phyloP scores from a whole-genome alignment of 345 rosid species.

The Angophora floribunda region DNA sequence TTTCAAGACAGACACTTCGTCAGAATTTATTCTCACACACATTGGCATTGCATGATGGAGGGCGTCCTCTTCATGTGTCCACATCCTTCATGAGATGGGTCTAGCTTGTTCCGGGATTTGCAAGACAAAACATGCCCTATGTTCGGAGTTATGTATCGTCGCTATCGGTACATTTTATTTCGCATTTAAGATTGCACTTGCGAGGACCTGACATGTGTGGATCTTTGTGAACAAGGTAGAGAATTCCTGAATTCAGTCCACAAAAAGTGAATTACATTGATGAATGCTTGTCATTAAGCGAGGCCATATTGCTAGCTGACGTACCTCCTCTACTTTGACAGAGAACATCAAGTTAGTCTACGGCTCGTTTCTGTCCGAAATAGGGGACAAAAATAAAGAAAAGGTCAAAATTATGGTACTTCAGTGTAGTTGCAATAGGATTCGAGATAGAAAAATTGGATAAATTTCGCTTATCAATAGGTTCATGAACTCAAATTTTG shows the following conservation, averaged over 20 bases:
- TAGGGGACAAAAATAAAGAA: not conserved
- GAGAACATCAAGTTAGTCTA: not conserved
- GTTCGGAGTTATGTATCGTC: not conserved
- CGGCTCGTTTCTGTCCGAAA: not conserved
- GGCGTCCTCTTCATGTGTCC: not conserved
- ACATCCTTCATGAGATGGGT: not conserved
- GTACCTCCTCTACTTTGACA: not conserved
- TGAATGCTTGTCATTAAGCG: not conserved
- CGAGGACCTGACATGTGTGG: not conserved
- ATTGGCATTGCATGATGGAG: not conserved
- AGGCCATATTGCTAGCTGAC: not conserved
- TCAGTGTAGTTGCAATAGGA: not conserved
- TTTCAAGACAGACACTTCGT: not conserved
- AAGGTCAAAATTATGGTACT: not conserved
- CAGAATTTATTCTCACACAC: not conserved
- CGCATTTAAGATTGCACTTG: not conserved
- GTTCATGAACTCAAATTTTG: not conserved
- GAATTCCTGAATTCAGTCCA: not conserved
- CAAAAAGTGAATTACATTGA: not conserved
- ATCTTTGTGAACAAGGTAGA: not conserved
- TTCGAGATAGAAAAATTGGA: not conserved
- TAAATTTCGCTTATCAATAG: not conserved
- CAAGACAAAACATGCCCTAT: not conserved
- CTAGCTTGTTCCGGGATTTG: not conserved
- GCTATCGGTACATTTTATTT: not conserved